Conservation (phyloP, 768 basidiomycete species). For the Russula sp. region DNA sequence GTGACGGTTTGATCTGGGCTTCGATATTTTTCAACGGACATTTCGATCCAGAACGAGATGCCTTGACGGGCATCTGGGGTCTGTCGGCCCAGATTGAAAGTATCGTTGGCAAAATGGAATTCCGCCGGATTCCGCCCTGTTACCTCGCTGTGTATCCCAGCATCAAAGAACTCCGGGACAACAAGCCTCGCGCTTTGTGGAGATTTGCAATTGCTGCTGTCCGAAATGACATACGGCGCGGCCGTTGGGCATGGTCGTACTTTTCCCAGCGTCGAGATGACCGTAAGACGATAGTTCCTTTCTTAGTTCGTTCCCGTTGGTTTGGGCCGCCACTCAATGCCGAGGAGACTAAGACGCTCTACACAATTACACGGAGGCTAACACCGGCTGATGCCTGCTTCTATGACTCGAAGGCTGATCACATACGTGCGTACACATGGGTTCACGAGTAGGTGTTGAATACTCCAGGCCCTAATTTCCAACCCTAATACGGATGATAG, state of each 20-base stretch:
- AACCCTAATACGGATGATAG: slow-evolving; percentile 7
- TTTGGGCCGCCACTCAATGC: slow-evolving; percentile 30
- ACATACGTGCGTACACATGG: slow-evolving; percentile 31
- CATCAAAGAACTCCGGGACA: slow-evolving; percentile 30
- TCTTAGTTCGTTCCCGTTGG: slow-evolving; percentile 31
- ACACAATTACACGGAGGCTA: slow-evolving; percentile 24
- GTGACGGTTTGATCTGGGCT: not conserved
- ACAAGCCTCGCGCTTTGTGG: slow-evolving; percentile 36
- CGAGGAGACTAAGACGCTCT: slow-evolving; percentile 31
- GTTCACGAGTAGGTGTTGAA: slow-evolving; percentile 30
- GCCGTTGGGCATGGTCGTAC: slow-evolving; percentile 36
- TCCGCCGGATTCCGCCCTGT: slow-evolving; percentile 32
- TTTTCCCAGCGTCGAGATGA: slow-evolving; percentile 36
- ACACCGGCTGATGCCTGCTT: slow-evolving; percentile 35
- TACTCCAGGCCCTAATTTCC: not conserved
- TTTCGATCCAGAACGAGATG: slow-evolving; percentile 15
- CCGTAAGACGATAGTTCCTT: slow-evolving; percentile 33
- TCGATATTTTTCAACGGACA: slow-evolving; percentile 8
- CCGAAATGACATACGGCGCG: slow-evolving; percentile 30
- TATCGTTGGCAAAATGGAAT: slow-evolving; percentile 26
- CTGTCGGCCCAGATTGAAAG: not conserved
- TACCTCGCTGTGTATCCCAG: slow-evolving; percentile 33
- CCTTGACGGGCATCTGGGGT: slow-evolving; percentile 14
- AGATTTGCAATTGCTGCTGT: slow-evolving; percentile 35
- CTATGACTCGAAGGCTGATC: slow-evolving; percentile 30